Percentiles rank a stretch among this genome's conserved stretches.
phyloP scores from a whole-genome alignment of 805 yeast species.

The Ogataea angusta region DNA sequence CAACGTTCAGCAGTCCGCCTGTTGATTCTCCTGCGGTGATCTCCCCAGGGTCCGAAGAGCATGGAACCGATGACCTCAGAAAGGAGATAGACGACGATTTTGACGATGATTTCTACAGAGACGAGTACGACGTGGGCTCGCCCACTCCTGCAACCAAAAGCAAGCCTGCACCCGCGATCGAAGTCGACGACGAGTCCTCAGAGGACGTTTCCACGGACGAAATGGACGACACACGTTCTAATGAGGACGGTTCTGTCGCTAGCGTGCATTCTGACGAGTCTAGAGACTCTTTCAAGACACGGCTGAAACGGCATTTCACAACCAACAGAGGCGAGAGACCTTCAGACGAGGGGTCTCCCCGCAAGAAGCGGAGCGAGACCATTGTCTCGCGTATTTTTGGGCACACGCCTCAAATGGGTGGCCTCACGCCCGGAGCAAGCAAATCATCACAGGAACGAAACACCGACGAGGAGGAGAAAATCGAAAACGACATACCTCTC shows the following conservation, averaged over 20 bases:
- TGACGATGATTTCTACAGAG: constrained; percentile 29
- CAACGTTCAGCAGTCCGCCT: constrained; percentile 18
- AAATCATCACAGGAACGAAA: constrained; percentile 27
- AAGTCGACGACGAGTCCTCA: constrained; percentile 17
- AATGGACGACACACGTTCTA: constrained; percentile 2
- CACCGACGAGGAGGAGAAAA: constrained; percentile 37
- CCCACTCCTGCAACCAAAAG: constrained; percentile 7
- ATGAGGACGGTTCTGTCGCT: background rate
- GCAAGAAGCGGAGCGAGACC: constrained; percentile 6
- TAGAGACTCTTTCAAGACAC: constrained; percentile 1
- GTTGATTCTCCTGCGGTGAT: background rate
- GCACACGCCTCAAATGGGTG: constrained; percentile 12
- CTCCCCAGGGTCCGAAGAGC: background rate
- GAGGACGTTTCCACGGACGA: constrained; percentile 30
- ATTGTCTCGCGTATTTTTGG: constrained; percentile 12
- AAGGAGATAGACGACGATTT: constrained; percentile 33
- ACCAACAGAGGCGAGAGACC: constrained; percentile 6
- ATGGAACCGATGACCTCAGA: constrained; percentile 6
- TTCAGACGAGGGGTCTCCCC: background rate
- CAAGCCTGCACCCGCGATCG: constrained; percentile 4
- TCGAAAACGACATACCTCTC: constrained; percentile 21
- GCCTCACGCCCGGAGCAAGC: constrained; percentile 18
- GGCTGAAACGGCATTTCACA: constrained; percentile 18
- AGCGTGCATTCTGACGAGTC: constrained; percentile 2
- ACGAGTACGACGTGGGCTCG: constrained; percentile 11